Conservation (phyloP, 2,329 filamentous ascomycete genomes). For the Apiospora arundinis region DNA sequence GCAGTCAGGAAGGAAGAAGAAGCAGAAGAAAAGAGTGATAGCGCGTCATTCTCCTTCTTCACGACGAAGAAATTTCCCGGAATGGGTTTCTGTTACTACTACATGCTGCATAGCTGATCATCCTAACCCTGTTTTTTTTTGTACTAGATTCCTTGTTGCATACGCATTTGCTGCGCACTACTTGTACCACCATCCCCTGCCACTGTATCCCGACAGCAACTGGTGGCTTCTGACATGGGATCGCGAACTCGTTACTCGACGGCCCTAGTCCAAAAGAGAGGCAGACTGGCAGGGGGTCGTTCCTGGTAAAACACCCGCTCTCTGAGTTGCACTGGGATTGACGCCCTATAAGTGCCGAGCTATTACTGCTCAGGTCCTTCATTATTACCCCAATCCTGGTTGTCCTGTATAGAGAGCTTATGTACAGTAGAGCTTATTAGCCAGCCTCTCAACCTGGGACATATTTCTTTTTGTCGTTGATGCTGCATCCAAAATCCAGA, state of each 20-base stretch:
- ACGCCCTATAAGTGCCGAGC: constrained; percentile 11
- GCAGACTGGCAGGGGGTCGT: constrained; percentile 5
- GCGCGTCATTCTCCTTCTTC: not conserved
- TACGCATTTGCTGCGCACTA: not conserved
- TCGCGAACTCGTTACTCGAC: not conserved
- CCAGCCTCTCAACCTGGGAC: not conserved
- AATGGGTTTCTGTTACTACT: constrained; percentile 18
- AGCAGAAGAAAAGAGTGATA: not conserved
- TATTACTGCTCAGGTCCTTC: constrained; percentile 18
- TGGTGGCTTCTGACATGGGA: not conserved
- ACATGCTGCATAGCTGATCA: constrained; percentile 9
- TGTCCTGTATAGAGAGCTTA: not conserved
- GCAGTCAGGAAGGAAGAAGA: not conserved
- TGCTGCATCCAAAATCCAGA: not conserved
- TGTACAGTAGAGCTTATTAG: not conserved
- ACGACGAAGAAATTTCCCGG: constrained; percentile 18
- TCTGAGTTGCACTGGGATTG: constrained; percentile 14
- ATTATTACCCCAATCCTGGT: constrained; percentile 12
- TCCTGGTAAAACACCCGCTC: constrained; percentile 16
- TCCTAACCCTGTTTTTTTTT: constrained; percentile 9
- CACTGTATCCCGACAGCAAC: not conserved
- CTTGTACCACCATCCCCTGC: constrained; percentile 8
- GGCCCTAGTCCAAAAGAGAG: not conserved
- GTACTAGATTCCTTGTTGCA: constrained; percentile 8
- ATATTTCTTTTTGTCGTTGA: not conserved